Conservation (phyloP, 2,329 filamentous ascomycete genomes). For the Magnaporthiopsis incrustans region DNA sequence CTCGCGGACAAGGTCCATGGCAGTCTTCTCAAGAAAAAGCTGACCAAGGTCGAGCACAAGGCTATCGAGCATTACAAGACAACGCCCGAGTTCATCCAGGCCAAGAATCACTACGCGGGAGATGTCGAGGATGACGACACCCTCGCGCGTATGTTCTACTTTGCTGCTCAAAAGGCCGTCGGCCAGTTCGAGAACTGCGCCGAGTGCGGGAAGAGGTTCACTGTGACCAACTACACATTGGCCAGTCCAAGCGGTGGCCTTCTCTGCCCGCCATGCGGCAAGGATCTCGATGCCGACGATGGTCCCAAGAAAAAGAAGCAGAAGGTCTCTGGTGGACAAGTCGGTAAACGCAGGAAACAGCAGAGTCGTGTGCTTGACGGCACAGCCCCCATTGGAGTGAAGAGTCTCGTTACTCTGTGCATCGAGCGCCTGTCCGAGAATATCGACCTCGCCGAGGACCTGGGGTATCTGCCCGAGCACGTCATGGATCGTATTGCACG, state of each 20-base stretch:
- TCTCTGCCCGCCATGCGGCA: slow-evolving; percentile 76
- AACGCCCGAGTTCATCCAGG: slow-evolving; percentile 37
- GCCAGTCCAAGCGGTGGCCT: slow-evolving; percentile 75
- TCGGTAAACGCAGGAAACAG: slow-evolving; percentile 61
- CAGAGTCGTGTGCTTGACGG: slow-evolving; percentile 85
- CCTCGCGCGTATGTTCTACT: slow-evolving; percentile 39
- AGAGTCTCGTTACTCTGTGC: slow-evolving; percentile 57
- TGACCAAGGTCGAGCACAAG: slow-evolving; percentile 45
- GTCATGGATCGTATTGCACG: slow-evolving; percentile 52
- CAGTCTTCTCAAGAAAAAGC: slow-evolving; percentile 27
- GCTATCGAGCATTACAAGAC: slow-evolving; percentile 48
- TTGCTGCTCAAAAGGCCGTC: slow-evolving; percentile 41
- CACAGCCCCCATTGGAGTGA: slow-evolving; percentile 53
- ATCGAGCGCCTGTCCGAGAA: slow-evolving; percentile 56
- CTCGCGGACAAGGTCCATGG: slow-evolving; percentile 17
- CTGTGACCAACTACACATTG: slow-evolving; percentile 83
- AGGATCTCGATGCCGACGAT: slow-evolving; percentile 59
- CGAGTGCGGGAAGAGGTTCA: slow-evolving; percentile 79
- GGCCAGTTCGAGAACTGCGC: slow-evolving; percentile 88
- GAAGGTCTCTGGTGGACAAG: slow-evolving; percentile 39
- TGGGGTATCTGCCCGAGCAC: slow-evolving; percentile 49
- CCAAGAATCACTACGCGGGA: slow-evolving; percentile 30
- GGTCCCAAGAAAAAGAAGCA: slow-evolving; percentile 49
- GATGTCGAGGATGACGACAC: slow-evolving; percentile 42
- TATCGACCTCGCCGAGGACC: slow-evolving; percentile 51